phyloP scores from a whole-genome alignment of 1,284 basidiomycete species.

The Moesziomyces parantarcticus region DNA sequence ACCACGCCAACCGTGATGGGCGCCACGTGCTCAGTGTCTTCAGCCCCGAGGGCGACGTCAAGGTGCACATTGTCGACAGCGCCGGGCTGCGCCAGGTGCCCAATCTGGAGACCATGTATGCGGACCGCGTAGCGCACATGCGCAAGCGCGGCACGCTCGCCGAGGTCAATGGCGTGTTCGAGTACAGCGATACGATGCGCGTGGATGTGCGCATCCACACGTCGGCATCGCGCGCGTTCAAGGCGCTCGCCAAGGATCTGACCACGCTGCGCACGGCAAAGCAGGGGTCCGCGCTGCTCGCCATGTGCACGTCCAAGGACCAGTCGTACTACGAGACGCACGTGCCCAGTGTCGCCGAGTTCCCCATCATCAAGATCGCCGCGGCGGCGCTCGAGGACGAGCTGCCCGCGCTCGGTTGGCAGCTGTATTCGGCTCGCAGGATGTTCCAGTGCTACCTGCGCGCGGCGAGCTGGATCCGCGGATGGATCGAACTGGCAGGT shows the following conservation, averaged over 20 bases:
- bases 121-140: constrained; percentile 71
- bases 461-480: constrained; percentile 82
- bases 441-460: constrained; percentile 87
- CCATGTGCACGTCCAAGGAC: constrained; percentile 87
- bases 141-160: constrained; percentile 53
- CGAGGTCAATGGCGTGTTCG: constrained; percentile 70
- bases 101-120: constrained; percentile 80
- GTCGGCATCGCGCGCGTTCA: constrained; percentile 82
- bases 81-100: constrained; percentile 85
- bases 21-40: constrained; percentile 94
- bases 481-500: constrained; percentile 82
- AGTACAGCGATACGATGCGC: constrained; percentile 79
- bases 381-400: constrained; percentile 79
- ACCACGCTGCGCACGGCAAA: constrained; percentile 74
- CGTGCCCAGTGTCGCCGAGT: constrained; percentile 77
- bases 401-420: constrained; percentile 71
- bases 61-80: constrained; percentile 87
- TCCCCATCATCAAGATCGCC: constrained; percentile 88
- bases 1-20: constrained; percentile 80
- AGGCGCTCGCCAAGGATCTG: constrained; percentile 88
- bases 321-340: constrained; percentile 83
- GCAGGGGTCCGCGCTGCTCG: constrained; percentile 77
- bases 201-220: constrained; percentile 81
- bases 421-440: constrained; percentile 72
- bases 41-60: constrained; percentile 73